Evolutionary conservation across 108 stramenopile species (phyloP).

Genomic region (Fistulifera pelliculosa): DNA sequence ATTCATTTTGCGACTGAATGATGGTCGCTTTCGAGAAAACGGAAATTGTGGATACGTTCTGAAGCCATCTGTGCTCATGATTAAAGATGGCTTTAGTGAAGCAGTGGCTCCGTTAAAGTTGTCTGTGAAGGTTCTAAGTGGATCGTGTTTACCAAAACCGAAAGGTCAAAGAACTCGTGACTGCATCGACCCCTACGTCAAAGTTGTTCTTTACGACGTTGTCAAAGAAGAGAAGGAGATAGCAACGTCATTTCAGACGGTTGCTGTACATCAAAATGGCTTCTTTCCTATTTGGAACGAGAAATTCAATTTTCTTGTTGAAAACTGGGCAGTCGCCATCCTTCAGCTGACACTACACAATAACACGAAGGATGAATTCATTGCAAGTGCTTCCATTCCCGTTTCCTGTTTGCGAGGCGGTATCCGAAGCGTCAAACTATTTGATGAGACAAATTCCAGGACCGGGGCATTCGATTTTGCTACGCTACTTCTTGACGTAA

Average conservation of each 20-base stretch:
- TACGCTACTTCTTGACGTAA: conserved; percentile 58
- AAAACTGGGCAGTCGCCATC: conserved; percentile 59
- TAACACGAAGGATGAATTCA: conserved; percentile 49
- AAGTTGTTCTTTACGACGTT: conserved; percentile 55
- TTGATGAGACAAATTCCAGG: conserved; percentile 61
- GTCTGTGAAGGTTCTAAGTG: conserved; percentile 55
- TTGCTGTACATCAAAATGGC: conserved; percentile 48
- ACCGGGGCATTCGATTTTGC: conserved; percentile 82
- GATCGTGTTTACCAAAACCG: conserved; percentile 76
- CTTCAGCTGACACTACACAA: conserved; percentile 60
- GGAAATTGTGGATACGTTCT: conserved; percentile 92
- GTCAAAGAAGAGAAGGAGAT: conserved; percentile 51
- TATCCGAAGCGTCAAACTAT: conserved; percentile 75
- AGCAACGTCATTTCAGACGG: conserved; percentile 25
- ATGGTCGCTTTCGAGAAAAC: conserved; percentile 89
- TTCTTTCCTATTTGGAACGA: conserved; percentile 74
- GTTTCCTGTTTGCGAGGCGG: conserved; percentile 75
- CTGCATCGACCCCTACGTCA: conserved; percentile 78
- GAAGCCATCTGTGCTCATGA: conserved; percentile 56
- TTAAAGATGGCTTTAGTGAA: conserved; percentile 9
- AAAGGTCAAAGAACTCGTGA: conserved; percentile 57
- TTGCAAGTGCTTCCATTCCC: conserved; percentile 75
- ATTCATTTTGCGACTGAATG: conserved; percentile 76
- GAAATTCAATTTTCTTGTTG: conserved; percentile 44
- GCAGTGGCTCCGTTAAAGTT: conserved; percentile 22